These are phyloP conservation scores for Lachnellula suecica DNA, from an alignment of 2,329 filamentous ascomycete species.

Conservation along the genomic window DNA sequence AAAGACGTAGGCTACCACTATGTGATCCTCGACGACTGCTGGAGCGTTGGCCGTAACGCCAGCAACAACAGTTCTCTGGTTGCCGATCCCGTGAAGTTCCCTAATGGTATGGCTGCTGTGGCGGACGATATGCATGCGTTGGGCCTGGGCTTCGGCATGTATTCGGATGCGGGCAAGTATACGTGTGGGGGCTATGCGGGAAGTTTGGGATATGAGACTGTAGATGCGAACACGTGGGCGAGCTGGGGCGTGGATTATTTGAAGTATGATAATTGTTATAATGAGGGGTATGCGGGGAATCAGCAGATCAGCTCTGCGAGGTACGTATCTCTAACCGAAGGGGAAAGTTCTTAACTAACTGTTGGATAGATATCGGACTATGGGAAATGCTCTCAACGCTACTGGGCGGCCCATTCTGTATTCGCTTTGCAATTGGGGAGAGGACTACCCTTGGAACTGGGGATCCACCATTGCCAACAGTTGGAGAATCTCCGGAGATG, in stretches of 20 bases:
- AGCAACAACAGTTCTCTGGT: constrained; percentile 42
- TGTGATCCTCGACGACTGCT: constrained; percentile 55
- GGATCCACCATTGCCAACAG: constrained; percentile 35
- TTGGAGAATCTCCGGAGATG: constrained; percentile 39
- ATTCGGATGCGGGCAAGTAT: constrained; percentile 45
- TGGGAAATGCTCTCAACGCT: constrained; percentile 35
- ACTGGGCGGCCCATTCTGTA: constrained; percentile 39
- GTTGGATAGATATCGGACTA: constrained; percentile 36
- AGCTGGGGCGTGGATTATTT: constrained; percentile 51
- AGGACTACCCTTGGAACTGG: constrained; percentile 43
- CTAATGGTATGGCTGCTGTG: constrained; percentile 46
- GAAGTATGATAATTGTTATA: constrained; percentile 59
- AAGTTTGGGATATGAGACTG: constrained; percentile 47
- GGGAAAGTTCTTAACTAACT: too few relatives aligned
- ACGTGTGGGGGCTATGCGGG: constrained; percentile 42
- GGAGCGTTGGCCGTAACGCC: constrained; percentile 42
- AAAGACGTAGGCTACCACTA: constrained; percentile 56
- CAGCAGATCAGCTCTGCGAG: constrained; percentile 40
- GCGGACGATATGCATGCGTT: constrained; percentile 46
- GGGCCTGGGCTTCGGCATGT: constrained; percentile 53
- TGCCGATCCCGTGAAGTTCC: constrained; percentile 42
- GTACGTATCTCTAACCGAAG: too few relatives aligned
- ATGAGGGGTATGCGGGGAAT: constrained; percentile 49
- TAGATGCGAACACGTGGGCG: constrained; percentile 52
- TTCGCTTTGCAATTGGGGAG: constrained; percentile 47